Evolutionary conservation across 148 eudicot species (phyloP), one percentile per base, ranked within the genome.

Genomic region (Camellia sinensis): DNA sequence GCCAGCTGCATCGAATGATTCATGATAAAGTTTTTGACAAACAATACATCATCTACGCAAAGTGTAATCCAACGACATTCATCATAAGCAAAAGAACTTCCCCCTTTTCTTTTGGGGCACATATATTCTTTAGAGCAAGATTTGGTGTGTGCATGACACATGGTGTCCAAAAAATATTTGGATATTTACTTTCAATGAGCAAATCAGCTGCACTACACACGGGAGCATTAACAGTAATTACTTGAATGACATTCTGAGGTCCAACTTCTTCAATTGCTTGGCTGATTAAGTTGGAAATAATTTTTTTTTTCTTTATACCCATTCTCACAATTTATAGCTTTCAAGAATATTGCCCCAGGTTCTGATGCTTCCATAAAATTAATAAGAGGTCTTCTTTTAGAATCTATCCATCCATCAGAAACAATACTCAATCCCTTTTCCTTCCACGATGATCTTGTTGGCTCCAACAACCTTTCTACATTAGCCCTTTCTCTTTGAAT

Each of bases 331-430:
- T 72, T 2, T 3, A 53, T 43, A 48, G 29, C 59, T 12, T 21
- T 72, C 11, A 71, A 46, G 11, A 45, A 71, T 3, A 71, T 71
- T 6, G 56, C 15, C 3, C 74, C 56, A 15, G 21, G n/a, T 52
- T 78, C 78, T 6, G 15, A 41, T 1, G 46, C 18, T 2, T 71
- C 84, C 82, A 84, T 80, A 29, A 80, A 71, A 57, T 82, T 82
- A 7, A 84, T 82, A 0, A 82, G 11, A 29, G 80, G 83, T 75
- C 85, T 82, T 46, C 76, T 81, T 64, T 78, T 75, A 2, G 85
- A 68, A 62, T 81, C 83, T 52, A 54, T 67, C 83, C 84, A 80
- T 5, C 86, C 88, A 81, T 86, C 80, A 48, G 40, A 22, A 0
- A 83, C 80, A 52, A 86, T 57, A 7, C 45, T 11, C 6, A 74